Evolutionary conservation across 371 early-diverging fungal species (phyloP).

Genomic region (Apophysomyces variabilis): DNA sequence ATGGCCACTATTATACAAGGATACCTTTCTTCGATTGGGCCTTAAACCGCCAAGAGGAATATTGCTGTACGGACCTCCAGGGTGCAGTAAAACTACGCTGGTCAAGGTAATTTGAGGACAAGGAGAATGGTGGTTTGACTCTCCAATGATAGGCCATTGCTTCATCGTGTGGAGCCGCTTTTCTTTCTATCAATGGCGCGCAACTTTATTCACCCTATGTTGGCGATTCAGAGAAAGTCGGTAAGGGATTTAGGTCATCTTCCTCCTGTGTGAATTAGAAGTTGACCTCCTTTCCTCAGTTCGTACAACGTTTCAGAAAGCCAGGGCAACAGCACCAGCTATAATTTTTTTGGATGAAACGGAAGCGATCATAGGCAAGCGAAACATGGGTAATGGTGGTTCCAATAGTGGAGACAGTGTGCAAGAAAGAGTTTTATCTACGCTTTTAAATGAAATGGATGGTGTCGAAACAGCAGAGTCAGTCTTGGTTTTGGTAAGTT

Average conservation of each 20-base stretch:
- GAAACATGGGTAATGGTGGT: conserved; percentile 71
- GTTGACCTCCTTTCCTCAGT: conserved; percentile 42
- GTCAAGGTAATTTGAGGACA: conserved; percentile 64
- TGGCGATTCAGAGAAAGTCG: conserved; percentile 90
- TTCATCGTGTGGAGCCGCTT: conserved; percentile 77
- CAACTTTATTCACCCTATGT: conserved; percentile 89
- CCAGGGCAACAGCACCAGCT: conserved; percentile 86
- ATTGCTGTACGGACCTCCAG: conserved; percentile 97
- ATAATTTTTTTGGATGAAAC: conserved; percentile 99
- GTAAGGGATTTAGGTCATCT: conserved; percentile 36
- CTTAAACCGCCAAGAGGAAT: conserved; percentile 87
- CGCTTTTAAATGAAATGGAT: conserved; percentile 97
- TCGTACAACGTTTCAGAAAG: conserved; percentile 83
- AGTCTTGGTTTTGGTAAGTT: conserved; percentile 77
- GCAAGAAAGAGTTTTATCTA: conserved; percentile 88
- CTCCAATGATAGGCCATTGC: conserved; percentile 63
- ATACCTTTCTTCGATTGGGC: conserved; percentile 80
- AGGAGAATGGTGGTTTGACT: not conserved
- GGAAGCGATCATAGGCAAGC: conserved; percentile 96
- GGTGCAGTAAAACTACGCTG: conserved; percentile 97
- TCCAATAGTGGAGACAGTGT: conserved; percentile 78
- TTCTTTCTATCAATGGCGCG: conserved; percentile 91
- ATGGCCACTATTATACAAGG: conserved; percentile 88
- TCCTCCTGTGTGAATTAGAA: not conserved
- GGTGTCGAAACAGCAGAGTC: conserved; percentile 81